A percentile compares a stretch with the other conserved stretches of the same genome.
phyloP scores from a whole-genome alignment of 2,329 filamentous ascomycete species.

The Xylaria sp. region DNA sequence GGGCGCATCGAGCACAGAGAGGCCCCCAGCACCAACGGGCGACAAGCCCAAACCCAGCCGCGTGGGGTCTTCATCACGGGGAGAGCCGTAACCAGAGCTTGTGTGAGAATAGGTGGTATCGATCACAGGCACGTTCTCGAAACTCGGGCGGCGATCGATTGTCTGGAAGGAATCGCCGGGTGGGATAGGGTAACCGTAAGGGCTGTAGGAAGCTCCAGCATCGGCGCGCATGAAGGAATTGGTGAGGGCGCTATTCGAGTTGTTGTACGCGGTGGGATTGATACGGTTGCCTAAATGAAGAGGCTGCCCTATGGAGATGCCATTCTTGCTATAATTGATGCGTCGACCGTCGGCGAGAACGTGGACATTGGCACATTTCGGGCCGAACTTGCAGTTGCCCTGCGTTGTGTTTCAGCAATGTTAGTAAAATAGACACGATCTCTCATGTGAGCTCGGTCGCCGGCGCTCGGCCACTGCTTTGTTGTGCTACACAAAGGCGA shows the following conservation, averaged over 20 bases:
- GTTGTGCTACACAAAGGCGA: slow-evolving; percentile 11
- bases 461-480: slow-evolving; percentile 9
- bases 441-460: slow-evolving; percentile 16
- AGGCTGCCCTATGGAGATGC: slow-evolving; percentile 71
- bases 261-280: slow-evolving; percentile 68
- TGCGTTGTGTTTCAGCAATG: slow-evolving; percentile 55
- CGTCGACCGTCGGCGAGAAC: slow-evolving; percentile 92
- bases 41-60: slow-evolving; percentile 80
- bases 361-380: slow-evolving; percentile 96
- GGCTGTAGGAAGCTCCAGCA: slow-evolving; percentile 59
- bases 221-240: slow-evolving; percentile 76
- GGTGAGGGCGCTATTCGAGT: slow-evolving; percentile 76
- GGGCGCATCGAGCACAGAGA: slow-evolving; percentile 94
- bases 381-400: slow-evolving; percentile 99
- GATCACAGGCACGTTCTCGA: slow-evolving; percentile 69
- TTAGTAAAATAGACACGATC: slow-evolving; percentile 34
- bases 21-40: slow-evolving; percentile 73
- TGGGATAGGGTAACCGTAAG: slow-evolving; percentile 56
- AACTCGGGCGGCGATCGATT: slow-evolving; percentile 61
- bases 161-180: slow-evolving; percentile 57
- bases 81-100: slow-evolving; percentile 80
- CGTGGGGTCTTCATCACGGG: slow-evolving; percentile 72
- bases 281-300: slow-evolving; percentile 74
- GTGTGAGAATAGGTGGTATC: slow-evolving; percentile 69
- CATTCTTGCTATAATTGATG: slow-evolving; percentile 82